Evolutionary conservation across 371 early-diverging fungal genomes (phyloP), one percentile per base, ranked within the genome.

Genomic region (Zopfochytrium polystomum): DNA sequence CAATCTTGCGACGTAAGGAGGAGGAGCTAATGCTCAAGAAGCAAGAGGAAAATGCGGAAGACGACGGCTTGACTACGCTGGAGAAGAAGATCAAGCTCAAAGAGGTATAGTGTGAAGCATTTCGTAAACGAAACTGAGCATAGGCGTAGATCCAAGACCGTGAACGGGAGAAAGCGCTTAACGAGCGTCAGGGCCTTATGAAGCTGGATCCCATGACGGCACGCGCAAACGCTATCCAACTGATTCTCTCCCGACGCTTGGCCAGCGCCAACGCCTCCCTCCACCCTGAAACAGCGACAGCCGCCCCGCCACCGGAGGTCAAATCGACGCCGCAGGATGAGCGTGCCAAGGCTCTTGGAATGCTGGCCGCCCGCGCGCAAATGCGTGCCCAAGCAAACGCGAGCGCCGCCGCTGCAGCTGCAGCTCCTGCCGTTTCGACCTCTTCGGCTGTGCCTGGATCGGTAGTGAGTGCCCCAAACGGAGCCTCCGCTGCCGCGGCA

Each of bases 1-100:
- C 62, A 3, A 61, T 61, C 33, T 54, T 54, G 9, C 47, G 35
- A 33, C 44, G 62, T 6, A 61, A 61, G 60, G 60, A 61, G 35
- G 53, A 61, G 32, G 62, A 61, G 55, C 53, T 61, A 7, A 23
- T 61, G 5, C 54, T 61, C 30, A 15, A 52, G 31, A 13, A 23
- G n/a, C 51, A 61, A 51, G 26, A 33, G 1, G 60, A 30, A 30
- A 38, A 35, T 22, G 44, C 44, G 5, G 55, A 25, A n/a, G 27
- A 55, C 55, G 11, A 15, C 7, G 44, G 18, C 4, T 11, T 23
- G 5, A 27, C 62, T 29, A 61, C 62, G 18, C 49, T 61, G 13
- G 62, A 61, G 48, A 53, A 52, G 7, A 60, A 60, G 43, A 45
- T 58, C 30, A 25, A 13, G 59, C 48, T 60, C 31, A 48, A 42